These are phyloP conservation scores for Primulina huaijiensis DNA, from an alignment of 257 asterid species.

Conservation along the genomic window DNA sequence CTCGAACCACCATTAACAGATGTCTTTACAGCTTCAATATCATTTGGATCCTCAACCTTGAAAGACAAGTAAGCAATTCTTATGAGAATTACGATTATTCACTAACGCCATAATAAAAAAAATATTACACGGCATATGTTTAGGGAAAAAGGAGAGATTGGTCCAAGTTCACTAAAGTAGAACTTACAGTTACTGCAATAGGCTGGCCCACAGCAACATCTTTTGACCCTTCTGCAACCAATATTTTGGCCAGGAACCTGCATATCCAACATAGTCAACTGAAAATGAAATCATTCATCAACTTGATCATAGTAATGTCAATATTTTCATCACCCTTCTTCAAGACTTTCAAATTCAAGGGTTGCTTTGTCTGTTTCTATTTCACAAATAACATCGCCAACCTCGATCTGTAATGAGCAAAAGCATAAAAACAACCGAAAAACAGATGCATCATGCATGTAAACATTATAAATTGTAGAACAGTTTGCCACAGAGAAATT, in stretches of 20 bases:
- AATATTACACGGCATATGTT: constrained; percentile 12
- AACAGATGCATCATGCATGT: constrained; percentile 2
- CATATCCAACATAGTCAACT: constrained; percentile 27
- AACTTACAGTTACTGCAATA: constrained; percentile 85
- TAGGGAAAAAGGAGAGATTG: constrained; percentile 2
- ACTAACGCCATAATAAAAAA: constrained; percentile 20
- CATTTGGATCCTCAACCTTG: constrained; percentile 93
- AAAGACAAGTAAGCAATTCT: constrained; percentile 26
- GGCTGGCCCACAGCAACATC: constrained; percentile 94
- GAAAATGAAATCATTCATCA: constrained; percentile 14
- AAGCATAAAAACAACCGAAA: constrained; percentile 16
- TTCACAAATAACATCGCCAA: constrained; percentile 95
- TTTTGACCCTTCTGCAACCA: constrained; percentile 93
- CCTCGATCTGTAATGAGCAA: constrained; percentile 70
- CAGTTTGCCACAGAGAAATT: constrained; percentile 13
- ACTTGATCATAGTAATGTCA: neutral
- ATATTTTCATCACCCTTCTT: constrained; percentile 80
- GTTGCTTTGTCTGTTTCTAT: constrained; percentile 99
- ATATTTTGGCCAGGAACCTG: constrained; percentile 89
- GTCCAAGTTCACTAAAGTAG: constrained; percentile 25
- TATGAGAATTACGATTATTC: constrained; percentile 22
- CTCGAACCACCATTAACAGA: constrained; percentile 41
- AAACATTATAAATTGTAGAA: constrained; percentile 23
- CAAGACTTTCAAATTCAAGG: constrained; percentile 91
- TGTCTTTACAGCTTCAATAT: constrained; percentile 67